Percentiles rank a stretch among this genome's conserved stretches.
Conservation (phyloP, 331 rosid species). For the Telfairia occidentalis region DNA sequence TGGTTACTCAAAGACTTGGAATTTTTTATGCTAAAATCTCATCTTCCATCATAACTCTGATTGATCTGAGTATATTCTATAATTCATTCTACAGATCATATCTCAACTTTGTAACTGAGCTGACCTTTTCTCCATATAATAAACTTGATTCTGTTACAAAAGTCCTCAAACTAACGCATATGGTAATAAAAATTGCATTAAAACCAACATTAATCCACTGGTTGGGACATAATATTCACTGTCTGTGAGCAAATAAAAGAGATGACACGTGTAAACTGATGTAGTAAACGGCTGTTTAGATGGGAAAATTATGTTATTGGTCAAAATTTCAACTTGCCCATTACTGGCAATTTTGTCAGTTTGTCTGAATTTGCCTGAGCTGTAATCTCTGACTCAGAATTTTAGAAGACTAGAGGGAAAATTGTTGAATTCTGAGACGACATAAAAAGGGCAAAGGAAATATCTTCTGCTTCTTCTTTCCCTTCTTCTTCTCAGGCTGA, state of each 20-base stretch:
- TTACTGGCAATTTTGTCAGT: slow-evolving; percentile 16
- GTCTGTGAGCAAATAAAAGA: neutral
- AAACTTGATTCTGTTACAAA: neutral
- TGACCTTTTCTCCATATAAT: neutral
- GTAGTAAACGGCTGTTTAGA: neutral
- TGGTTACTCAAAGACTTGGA: neutral
- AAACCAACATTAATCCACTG: neutral
- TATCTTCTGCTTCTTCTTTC: neutral
- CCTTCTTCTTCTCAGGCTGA: neutral
- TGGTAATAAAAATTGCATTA: neutral
- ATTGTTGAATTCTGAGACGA: neutral
- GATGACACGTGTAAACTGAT: neutral
- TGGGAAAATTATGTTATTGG: slow-evolving; percentile 18
- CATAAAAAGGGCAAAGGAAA: neutral
- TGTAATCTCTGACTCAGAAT: slow-evolving; percentile 21
- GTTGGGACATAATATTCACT: neutral
- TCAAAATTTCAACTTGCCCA: slow-evolving; percentile 19
- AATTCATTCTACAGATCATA: neutral
- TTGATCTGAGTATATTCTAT: neutral
- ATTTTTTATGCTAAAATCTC: neutral
- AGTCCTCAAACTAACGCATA: neutral
- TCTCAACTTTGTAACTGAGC: neutral
- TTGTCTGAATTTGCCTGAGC: slow-evolving; percentile 26
- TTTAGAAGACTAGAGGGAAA: slow-evolving; percentile 5
- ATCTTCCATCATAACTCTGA: neutral